phyloP scores from a whole-genome alignment of 441 rosid species.

The Capsella rubella region DNA sequence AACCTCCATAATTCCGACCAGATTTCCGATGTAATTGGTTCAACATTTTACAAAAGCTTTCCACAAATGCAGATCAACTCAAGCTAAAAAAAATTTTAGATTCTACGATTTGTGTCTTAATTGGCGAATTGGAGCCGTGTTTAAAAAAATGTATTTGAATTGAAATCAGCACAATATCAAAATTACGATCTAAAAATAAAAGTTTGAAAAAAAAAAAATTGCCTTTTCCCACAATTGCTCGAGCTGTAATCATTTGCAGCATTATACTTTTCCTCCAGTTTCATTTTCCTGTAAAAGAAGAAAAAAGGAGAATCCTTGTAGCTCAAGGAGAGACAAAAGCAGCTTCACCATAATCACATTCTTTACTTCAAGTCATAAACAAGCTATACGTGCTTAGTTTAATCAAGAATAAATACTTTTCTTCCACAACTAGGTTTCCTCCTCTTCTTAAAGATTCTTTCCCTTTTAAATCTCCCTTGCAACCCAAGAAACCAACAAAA shows the following conservation, averaged over 20 bases:
- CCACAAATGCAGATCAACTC: no score
- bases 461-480: constrained; percentile 35
- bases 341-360: constrained; percentile 60
- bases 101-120: no score
- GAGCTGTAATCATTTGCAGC: constrained; percentile 11
- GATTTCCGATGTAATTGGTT: no score
- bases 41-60: no score
- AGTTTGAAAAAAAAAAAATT: no score
- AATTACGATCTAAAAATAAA: no score
- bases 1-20: no score
- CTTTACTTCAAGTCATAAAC: constrained; percentile 57
- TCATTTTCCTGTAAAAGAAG: constrained; percentile 26
- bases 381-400: constrained; percentile 43
- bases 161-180: no score
- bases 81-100: no score
- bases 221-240: background rate
- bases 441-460: background rate
- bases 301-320: constrained; percentile 12
- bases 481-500: constrained; percentile 26
- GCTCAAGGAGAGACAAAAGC: constrained; percentile 28
- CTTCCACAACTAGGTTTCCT: constrained; percentile 54
- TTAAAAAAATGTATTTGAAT: no score
- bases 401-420: constrained; percentile 56
- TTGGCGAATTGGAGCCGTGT: no score
- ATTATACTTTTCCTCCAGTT: constrained; percentile 56